Evolutionary conservation across 192 early-diverging fungal genomes (phyloP).

Genomic region (Paraglomus occultum): DNA sequence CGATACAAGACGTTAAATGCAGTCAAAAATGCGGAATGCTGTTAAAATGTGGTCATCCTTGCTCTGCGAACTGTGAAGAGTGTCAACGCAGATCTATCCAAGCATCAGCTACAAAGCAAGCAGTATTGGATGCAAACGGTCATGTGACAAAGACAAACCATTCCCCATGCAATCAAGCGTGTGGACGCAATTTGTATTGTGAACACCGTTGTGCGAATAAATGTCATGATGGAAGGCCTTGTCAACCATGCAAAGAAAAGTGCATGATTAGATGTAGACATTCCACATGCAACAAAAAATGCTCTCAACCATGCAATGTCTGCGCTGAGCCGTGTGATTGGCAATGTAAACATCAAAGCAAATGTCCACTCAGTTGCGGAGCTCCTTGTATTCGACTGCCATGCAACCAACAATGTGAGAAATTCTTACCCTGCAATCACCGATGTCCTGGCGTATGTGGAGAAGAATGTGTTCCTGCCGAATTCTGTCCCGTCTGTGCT

Average conservation of each 20-base stretch:
- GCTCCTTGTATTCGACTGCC: constrained; percentile 55
- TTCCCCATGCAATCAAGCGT: constrained; percentile 39
- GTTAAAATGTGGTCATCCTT: constrained; percentile 30
- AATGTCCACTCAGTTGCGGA: constrained; percentile 47
- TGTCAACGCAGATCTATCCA: not conserved
- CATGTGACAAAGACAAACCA: constrained; percentile 26
- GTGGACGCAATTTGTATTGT: constrained; percentile 35
- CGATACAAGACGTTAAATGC: constrained; percentile 23
- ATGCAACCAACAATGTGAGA: constrained; percentile 51
- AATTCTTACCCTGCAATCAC: constrained; percentile 39
- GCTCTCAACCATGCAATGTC: constrained; percentile 39
- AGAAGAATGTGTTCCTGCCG: constrained; percentile 33
- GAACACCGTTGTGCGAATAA: constrained; percentile 28
- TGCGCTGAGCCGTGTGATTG: constrained; percentile 48
- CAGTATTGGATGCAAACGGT: not conserved
- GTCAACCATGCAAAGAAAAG: constrained; percentile 38
- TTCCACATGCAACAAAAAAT: constrained; percentile 34
- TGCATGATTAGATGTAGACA: constrained; percentile 44
- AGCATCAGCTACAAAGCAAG: not conserved
- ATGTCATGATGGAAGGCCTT: constrained; percentile 10
- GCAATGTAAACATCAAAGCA: constrained; percentile 48
- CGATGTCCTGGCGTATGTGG: constrained; percentile 50
- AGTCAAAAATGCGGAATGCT: constrained; percentile 22
- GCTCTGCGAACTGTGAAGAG: not conserved
- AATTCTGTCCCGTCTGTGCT: constrained; percentile 40